Evolutionary conservation across 257 asterid species (phyloP).

Genomic region (Salvia miltiorrhiza): DNA sequence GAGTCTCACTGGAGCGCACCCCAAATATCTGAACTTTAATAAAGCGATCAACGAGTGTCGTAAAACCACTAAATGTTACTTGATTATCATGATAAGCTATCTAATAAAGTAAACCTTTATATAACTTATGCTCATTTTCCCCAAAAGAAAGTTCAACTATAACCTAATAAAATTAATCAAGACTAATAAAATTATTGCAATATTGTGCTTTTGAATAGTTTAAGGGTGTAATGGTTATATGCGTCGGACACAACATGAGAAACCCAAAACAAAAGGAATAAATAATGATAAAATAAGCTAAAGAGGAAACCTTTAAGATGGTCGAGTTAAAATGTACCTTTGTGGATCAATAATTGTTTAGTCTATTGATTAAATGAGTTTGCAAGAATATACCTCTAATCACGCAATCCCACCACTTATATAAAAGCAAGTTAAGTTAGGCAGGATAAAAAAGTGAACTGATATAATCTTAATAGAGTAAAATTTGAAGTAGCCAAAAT

Average conservation of each 20-base stretch:
- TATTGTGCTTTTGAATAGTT: slow-evolving; percentile 4
- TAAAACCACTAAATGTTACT: not conserved
- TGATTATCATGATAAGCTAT: slow-evolving; percentile 1
- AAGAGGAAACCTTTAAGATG: slow-evolving; percentile 14
- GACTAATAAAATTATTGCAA: not conserved
- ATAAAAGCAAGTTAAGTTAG: slow-evolving; percentile 8
- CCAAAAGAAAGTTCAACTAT: not conserved
- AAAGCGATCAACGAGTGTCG: not conserved
- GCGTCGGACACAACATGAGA: slow-evolving; percentile 28
- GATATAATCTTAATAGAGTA: not conserved
- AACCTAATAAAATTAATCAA: not conserved
- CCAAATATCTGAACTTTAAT: no score
- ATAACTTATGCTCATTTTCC: not conserved
- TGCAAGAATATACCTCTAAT: slow-evolving; percentile 14
- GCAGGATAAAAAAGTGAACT: not conserved
- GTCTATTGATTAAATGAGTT: slow-evolving; percentile 15
- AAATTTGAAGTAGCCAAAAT: no score
- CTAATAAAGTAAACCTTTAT: not conserved
- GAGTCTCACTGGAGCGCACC: no score
- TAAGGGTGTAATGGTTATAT: slow-evolving; percentile 19
- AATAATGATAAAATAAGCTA: slow-evolving; percentile 9
- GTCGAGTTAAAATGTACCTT: slow-evolving; percentile 50
- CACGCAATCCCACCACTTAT: slow-evolving; percentile 11
- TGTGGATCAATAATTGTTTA: slow-evolving; percentile 51
- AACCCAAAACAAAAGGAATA: slow-evolving; percentile 24